phyloP scores from a whole-genome alignment of 306 rosid genomes.

The Quercus dentata region DNA sequence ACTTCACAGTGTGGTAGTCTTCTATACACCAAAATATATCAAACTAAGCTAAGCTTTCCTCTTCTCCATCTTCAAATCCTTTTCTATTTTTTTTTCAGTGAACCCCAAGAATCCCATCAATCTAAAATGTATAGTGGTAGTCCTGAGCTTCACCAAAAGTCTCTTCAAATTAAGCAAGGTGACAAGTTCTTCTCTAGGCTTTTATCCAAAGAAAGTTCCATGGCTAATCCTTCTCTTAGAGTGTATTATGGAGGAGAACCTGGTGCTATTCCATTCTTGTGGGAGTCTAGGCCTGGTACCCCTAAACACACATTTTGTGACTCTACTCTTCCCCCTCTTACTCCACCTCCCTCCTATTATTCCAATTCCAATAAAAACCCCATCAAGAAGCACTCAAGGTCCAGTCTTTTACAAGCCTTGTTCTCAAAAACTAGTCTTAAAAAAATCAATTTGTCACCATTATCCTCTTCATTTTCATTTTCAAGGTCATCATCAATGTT shows the following conservation, averaged over 20 bases:
- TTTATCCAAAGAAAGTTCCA: constrained; percentile 62
- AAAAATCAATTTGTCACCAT: constrained; percentile 18
- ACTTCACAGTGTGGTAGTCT: neutral
- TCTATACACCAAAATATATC: neutral
- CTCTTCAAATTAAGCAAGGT: constrained; percentile 50
- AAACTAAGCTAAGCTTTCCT: neutral
- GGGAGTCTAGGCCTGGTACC: constrained; percentile 96
- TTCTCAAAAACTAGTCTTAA: constrained; percentile 42
- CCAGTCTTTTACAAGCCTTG: constrained; percentile 36
- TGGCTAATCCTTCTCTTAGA: constrained; percentile 60
- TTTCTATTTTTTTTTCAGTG: neutral
- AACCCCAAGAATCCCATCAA: neutral
- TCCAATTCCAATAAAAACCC: constrained; percentile 15
- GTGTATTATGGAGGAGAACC: constrained; percentile 45
- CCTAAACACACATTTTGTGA: constrained; percentile 59
- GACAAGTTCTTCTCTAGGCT: constrained; percentile 65
- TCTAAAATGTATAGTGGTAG: constrained; percentile 37
- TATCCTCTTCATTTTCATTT: neutral
- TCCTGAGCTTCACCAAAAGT: constrained; percentile 34
- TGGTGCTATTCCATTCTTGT: constrained; percentile 61
- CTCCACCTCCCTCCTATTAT: constrained; percentile 86
- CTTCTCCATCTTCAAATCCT: neutral
- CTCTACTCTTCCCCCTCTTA: constrained; percentile 62
- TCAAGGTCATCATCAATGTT: constrained; percentile 22
- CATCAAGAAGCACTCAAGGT: constrained; percentile 38